These are phyloP conservation scores for Ophiostoma pallidulum DNA, from an alignment of 2,329 filamentous ascomycete species.

Conservation along the genomic window DNA sequence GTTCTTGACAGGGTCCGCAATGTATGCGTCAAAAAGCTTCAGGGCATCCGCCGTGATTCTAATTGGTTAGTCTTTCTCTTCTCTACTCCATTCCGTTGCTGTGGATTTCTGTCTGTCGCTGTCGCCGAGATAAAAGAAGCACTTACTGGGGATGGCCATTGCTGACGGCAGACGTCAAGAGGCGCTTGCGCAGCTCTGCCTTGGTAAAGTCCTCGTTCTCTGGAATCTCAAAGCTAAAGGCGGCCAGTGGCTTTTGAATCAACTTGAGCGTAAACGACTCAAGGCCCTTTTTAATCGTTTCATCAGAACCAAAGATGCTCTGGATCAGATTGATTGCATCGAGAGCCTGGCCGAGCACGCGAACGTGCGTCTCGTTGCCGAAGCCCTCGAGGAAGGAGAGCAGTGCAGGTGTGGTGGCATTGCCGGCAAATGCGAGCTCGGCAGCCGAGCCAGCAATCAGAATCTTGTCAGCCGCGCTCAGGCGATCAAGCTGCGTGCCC, in stretches of 20 bases:
- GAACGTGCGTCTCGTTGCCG: constrained; percentile 67
- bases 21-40: constrained; percentile 73
- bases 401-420: constrained; percentile 71
- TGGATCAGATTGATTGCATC: constrained; percentile 67
- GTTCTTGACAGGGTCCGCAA: constrained; percentile 54
- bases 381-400: constrained; percentile 82
- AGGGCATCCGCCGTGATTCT: constrained; percentile 65
- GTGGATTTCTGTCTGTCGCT: no score
- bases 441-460: constrained; percentile 83
- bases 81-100: neutral
- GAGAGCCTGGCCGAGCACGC: constrained; percentile 83
- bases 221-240: constrained; percentile 79
- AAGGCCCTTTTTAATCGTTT: constrained; percentile 60
- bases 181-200: constrained; percentile 70
- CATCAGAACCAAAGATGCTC: constrained; percentile 74
- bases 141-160: constrained; percentile 66
- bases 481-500: constrained; percentile 61
- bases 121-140: neutral
- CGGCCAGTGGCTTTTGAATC: constrained; percentile 62
- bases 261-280: constrained; percentile 73
- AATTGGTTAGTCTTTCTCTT: constrained; percentile 7
- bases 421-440: constrained; percentile 78
- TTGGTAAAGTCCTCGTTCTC: constrained; percentile 71
- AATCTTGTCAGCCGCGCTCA: constrained; percentile 85
- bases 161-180: constrained; percentile 66